phyloP scores from a whole-genome alignment of 176 grass and related monocot species.

The Triticum timopheevii region DNA sequence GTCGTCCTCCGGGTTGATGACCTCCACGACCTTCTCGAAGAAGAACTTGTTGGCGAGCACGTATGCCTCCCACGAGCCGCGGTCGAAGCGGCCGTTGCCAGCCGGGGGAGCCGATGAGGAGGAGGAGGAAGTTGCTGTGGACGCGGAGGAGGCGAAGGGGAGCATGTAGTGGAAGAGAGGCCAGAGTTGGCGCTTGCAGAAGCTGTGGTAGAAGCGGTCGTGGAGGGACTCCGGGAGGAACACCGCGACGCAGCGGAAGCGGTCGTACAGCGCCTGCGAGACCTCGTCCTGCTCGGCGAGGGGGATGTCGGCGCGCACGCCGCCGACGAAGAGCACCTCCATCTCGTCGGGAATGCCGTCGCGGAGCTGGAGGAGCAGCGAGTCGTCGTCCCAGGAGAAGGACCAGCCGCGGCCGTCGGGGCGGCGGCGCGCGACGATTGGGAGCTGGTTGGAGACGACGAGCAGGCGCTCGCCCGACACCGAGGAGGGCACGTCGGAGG shows the following conservation, averaged over 20 bases:
- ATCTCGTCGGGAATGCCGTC: constrained; percentile 89
- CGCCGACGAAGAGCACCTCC: constrained; percentile 93
- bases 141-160: constrained; percentile 52
- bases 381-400: constrained; percentile 93
- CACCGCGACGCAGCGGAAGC: constrained; percentile 74
- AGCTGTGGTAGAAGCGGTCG: constrained; percentile 83
- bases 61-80: constrained; percentile 81
- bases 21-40: constrained; percentile 85
- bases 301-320: constrained; percentile 69
- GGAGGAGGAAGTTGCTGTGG: constrained; percentile 19
- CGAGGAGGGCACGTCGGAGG: constrained; percentile 83
- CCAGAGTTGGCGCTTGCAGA: constrained; percentile 93
- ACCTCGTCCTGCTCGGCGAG: constrained; percentile 85
- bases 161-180: constrained; percentile 99
- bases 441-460: constrained; percentile 83
- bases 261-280: constrained; percentile 73
- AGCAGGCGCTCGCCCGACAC: constrained; percentile 67
- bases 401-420: constrained; percentile 86
- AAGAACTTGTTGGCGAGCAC: constrained; percentile 93
- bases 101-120: not conserved
- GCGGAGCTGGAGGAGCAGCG: constrained; percentile 87
- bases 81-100: constrained; percentile 67
- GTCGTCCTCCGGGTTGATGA: constrained; percentile 96
- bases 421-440: constrained; percentile 60
- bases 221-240: constrained; percentile 73